phyloP scores from a whole-genome alignment of 345 rosid species.

The Geranium brycei region DNA sequence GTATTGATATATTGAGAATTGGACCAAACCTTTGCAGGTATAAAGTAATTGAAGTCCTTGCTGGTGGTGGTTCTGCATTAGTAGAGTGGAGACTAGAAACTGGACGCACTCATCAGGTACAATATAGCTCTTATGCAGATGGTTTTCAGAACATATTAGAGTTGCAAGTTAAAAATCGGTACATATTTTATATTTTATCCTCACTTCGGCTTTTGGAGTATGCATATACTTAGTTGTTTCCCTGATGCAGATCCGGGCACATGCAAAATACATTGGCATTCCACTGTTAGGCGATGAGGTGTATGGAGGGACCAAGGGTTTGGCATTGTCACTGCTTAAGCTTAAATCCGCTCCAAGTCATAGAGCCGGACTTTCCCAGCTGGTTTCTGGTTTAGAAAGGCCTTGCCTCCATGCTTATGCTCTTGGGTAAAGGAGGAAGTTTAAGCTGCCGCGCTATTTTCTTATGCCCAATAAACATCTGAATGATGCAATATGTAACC shows the following conservation, averaged over 20 bases:
- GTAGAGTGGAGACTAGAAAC: slow-evolving; percentile 98
- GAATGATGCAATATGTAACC: neutral
- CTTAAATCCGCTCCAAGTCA: slow-evolving; percentile 30
- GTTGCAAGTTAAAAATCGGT: neutral
- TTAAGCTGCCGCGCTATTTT: neutral
- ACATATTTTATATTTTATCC: neutral
- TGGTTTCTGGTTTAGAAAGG: slow-evolving; percentile 59
- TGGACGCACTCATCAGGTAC: slow-evolving; percentile 98
- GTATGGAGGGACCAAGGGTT: slow-evolving; percentile 67
- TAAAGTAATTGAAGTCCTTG: slow-evolving; percentile 68
- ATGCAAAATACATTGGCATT: slow-evolving; percentile 67
- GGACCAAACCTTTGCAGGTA: slow-evolving; percentile 37
- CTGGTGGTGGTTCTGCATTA: slow-evolving; percentile 64
- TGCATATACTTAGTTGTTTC: slow-evolving; percentile 1
- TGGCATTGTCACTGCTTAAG: slow-evolving; percentile 69
- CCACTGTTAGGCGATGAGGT: slow-evolving; percentile 85
- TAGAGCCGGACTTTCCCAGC: slow-evolving; percentile 27
- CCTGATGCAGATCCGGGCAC: slow-evolving; percentile 69
- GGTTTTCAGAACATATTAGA: neutral
- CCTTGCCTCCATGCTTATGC: slow-evolving; percentile 87
- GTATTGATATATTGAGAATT: neutral
- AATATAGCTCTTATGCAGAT: neutral
- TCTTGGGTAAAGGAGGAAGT: slow-evolving; percentile 50
- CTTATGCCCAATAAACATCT: neutral
- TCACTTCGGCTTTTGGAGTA: neutral